phyloP scores from a whole-genome alignment of 2,329 filamentous ascomycete genomes.

The Rosellinia necatrix region DNA sequence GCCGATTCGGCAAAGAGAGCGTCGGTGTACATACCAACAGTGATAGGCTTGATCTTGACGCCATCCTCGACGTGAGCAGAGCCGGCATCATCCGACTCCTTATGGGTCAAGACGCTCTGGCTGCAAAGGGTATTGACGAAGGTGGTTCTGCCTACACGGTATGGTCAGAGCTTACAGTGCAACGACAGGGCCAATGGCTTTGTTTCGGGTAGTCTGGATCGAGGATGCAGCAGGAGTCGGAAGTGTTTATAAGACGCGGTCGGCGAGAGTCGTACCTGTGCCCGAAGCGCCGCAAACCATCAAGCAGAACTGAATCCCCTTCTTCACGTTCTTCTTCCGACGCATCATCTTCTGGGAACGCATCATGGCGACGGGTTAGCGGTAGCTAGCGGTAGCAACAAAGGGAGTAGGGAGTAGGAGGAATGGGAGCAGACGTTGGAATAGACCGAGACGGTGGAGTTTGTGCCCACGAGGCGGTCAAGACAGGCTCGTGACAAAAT shows the following conservation, averaged over 20 bases:
- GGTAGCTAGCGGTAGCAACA: conserved; percentile 4
- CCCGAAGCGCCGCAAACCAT: conserved; percentile 99
- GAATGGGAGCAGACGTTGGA: neutral
- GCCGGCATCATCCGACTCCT: conserved; percentile 88
- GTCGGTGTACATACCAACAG: conserved; percentile 72
- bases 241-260: conserved; percentile 7
- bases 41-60: conserved; percentile 98
- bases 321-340: conserved; percentile 99
- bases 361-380: conserved; percentile 36
- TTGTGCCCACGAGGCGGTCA: conserved; percentile 25
- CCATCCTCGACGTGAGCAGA: conserved; percentile 93
- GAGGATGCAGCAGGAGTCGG: neutral
- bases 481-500: conserved; percentile 28
- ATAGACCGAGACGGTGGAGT: conserved; percentile 9
- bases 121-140: conserved; percentile 99
- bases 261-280: conserved; percentile 70
- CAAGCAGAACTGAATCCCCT: conserved; percentile 99
- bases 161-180: conserved; percentile 8
- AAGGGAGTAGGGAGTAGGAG: neutral
- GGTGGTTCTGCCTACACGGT: conserved; percentile 80
- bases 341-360: conserved; percentile 84
- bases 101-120: conserved; percentile 86
- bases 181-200: conserved; percentile 3
- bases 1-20: conserved; percentile 25
- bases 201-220: conserved; percentile 9